Evolutionary conservation across 768 basidiomycete genomes (phyloP), one percentile per base, ranked within the genome.

Genomic region (Lanmaoa rubissima): DNA sequence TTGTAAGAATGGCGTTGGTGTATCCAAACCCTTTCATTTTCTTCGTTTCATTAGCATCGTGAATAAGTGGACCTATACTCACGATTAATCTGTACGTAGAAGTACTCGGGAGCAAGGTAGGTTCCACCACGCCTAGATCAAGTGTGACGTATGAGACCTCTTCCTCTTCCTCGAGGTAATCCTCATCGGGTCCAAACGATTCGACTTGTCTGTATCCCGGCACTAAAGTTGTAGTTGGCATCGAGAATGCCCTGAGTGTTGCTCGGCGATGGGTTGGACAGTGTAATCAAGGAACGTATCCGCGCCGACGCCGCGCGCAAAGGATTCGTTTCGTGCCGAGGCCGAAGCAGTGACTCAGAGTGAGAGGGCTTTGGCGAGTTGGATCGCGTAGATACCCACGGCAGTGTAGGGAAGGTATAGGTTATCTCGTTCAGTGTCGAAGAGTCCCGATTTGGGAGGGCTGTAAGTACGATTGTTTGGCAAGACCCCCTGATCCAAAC

Each of bases 11-110:
- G 91, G 90, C 0, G 83, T 86, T 0, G 88, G 82, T 0, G 88
- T 88, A 65, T 93, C 89, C 24, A 92, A 69, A 1, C 90, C 90
- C 91, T 89, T 61, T 16, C 26, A 28, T 42, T 35, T 21, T 17
- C 12, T 35, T 26, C 19, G 35, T 53, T 2, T 43, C 28, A 21
- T 51, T 34, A 41, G 47, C 28, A 11, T 16, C 2, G 24, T 39
- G 47, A 24, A 51, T 1, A 11, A 26, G 17, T 24, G 7, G 43
- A 21, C 32, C 11, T 21, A 7, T 16, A 51, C 89, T 71, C 68
- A 90, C 90, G 52, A 91, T 87, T n/a, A 92, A 74, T 44, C 86
- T 81, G 66, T 87, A 92, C 1, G 82, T 75, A 0, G 84, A 80
- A 0, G 84, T 83, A 63, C 82, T 90, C 2, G 89, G 86, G 7